Evolutionary conservation across 495 filamentous ascomycete genomes (phyloP).

Genomic region (Penicillium bialowiezense): DNA sequence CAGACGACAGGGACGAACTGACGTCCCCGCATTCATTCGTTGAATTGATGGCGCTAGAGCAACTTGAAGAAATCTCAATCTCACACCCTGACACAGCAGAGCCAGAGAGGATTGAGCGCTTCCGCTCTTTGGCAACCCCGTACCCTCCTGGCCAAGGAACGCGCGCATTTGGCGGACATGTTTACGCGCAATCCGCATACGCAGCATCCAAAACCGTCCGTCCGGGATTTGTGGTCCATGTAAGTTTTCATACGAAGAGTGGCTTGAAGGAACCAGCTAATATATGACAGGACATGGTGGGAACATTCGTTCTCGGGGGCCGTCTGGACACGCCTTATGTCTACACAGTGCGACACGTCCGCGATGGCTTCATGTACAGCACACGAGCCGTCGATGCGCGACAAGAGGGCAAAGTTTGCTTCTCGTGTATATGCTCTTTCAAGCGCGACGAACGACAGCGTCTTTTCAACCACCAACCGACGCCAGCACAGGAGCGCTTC

Average conservation of each 20-base stretch:
- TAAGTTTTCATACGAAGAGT: constrained; percentile 31
- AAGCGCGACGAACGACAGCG: constrained; percentile 44
- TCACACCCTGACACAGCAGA: constrained; percentile 5
- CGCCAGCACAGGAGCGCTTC: constrained; percentile 35
- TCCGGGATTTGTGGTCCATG: constrained; percentile 57
- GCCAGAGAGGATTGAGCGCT: constrained; percentile 31
- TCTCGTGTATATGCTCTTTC: constrained; percentile 62
- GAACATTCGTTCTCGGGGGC: constrained; percentile 62
- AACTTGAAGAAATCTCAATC: constrained; percentile 15
- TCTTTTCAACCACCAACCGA: constrained; percentile 40
- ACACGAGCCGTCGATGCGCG: constrained; percentile 58
- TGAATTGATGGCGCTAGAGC: constrained; percentile 35
- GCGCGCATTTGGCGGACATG: constrained; percentile 61
- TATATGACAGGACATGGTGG: constrained; percentile 56
- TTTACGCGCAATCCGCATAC: constrained; percentile 63
- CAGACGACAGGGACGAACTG: constrained; percentile 8
- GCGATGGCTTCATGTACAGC: constrained; percentile 55
- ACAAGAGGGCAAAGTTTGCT: constrained; percentile 50
- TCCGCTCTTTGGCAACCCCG: constrained; percentile 31
- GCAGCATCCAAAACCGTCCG: constrained; percentile 55
- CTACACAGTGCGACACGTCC: constrained; percentile 53
- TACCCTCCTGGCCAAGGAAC: constrained; percentile 29
- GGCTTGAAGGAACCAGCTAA: constrained; percentile 14
- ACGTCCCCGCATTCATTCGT: constrained; percentile 25
- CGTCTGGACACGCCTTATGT: constrained; percentile 54